These are phyloP conservation scores for Xerocomellus chrysenteron DNA, from an alignment of 768 basidiomycete species.

Conservation along the genomic window DNA sequence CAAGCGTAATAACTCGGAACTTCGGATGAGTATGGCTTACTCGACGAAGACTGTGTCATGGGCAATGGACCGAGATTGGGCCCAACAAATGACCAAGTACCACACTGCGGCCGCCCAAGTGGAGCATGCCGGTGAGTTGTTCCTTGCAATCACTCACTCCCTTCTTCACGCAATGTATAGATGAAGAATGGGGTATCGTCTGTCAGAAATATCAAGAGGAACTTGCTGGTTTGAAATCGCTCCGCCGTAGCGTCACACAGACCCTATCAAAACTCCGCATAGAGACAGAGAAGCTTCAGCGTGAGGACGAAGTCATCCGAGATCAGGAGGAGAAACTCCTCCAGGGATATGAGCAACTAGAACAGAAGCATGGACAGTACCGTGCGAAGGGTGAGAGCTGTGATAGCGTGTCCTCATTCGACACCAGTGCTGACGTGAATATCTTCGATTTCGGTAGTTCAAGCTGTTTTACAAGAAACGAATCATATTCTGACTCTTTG, in stretches of 20 bases:
- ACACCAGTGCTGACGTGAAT: slow-evolving; percentile 5
- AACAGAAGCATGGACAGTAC: slow-evolving; percentile 42
- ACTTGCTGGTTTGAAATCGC: slow-evolving; percentile 53
- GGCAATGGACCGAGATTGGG: slow-evolving; percentile 68
- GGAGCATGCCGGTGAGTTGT: slow-evolving; percentile 38
- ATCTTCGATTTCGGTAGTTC: slow-evolving; percentile 29
- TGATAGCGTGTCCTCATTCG: not conserved
- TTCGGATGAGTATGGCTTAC: slow-evolving; percentile 47
- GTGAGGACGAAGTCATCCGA: slow-evolving; percentile 40
- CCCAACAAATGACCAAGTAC: slow-evolving; percentile 53
- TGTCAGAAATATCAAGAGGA: slow-evolving; percentile 60
- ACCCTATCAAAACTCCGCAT: slow-evolving; percentile 39
- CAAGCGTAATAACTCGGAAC: slow-evolving; percentile 51
- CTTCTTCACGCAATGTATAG: slow-evolving; percentile 33
- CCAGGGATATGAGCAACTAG: slow-evolving; percentile 38
- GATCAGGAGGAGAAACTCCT: slow-evolving; percentile 42
- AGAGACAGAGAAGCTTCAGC: slow-evolving; percentile 42
- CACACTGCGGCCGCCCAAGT: slow-evolving; percentile 40
- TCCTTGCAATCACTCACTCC: not conserved
- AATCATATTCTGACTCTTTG: slow-evolving; percentile 45
- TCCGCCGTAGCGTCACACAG: slow-evolving; percentile 53
- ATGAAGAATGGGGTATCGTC: slow-evolving; percentile 57
- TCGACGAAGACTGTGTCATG: slow-evolving; percentile 69
- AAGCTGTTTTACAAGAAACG: slow-evolving; percentile 43
- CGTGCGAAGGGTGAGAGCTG: slow-evolving; percentile 38